phyloP scores from a whole-genome alignment of 2,329 filamentous ascomycete species.

The Verticillium albo-atrum region DNA sequence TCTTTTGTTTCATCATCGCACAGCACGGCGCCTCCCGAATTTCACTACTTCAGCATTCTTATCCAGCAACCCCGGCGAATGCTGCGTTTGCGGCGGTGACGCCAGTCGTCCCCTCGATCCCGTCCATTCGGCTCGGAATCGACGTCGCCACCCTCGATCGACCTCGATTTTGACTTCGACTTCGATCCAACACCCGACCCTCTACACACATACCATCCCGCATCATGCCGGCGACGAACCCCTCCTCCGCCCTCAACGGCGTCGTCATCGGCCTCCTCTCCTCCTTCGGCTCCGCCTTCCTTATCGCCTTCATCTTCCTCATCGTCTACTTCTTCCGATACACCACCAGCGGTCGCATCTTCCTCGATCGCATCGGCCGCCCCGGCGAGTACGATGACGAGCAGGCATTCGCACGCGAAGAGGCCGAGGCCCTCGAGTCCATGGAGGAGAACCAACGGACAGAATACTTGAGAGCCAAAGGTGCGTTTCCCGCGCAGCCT shows the following conservation, averaged over 20 bases:
- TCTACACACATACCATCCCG: not conserved
- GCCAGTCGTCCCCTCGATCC: constrained; percentile 12
- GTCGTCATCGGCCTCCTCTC: constrained; percentile 93
- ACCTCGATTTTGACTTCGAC: not conserved
- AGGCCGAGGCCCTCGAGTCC: constrained; percentile 87
- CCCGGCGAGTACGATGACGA: constrained; percentile 98
- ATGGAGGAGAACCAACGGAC: constrained; percentile 92
- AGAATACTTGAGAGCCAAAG: constrained; percentile 93
- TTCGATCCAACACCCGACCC: not conserved
- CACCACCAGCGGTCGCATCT: constrained; percentile 80
- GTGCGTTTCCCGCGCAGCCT: constrained; percentile 43
- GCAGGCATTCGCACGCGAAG: constrained; percentile 87
- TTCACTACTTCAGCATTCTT: not conserved
- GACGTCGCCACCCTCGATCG: not conserved
- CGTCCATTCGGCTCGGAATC: constrained; percentile 5
- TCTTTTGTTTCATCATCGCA: not conserved
- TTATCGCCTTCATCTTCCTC: constrained; percentile 75
- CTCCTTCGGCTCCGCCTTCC: constrained; percentile 83
- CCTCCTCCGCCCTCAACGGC: constrained; percentile 56
- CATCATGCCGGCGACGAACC: constrained; percentile 18
- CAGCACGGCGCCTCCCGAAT: not conserved
- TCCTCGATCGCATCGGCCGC: constrained; percentile 86
- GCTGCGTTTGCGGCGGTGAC: constrained; percentile 14
- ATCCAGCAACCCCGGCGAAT: constrained; percentile 3
- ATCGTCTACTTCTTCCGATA: constrained; percentile 93